Conservation (phyloP, 345 rosid species). For the Anacardium occidentale region DNA sequence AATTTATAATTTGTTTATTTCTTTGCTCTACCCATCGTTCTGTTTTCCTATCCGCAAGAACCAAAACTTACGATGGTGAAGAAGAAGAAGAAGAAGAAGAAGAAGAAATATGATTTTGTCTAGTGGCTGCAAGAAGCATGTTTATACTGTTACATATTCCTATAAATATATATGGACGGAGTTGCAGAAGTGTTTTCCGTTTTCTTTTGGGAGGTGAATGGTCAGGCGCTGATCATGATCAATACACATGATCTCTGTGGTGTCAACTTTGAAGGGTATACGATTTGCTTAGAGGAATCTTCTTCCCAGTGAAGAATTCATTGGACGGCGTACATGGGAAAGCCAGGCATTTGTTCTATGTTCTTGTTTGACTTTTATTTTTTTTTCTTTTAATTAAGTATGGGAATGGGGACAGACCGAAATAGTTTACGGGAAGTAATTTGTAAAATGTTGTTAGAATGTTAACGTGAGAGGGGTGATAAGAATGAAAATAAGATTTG, state of each 20-base stretch:
- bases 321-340: conserved; percentile 44
- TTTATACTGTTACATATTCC: not conserved
- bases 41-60: not conserved
- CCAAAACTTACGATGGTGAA: not conserved
- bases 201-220: not conserved
- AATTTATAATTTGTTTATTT: not conserved
- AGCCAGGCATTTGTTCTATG: conserved; percentile 37
- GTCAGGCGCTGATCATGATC: not conserved
- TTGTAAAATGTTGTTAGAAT: conserved; percentile 3
- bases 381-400: not conserved
- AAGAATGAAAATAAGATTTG: conserved; percentile 12
- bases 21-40: not conserved
- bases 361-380: not conserved
- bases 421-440: not conserved
- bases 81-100: conserved; percentile 12
- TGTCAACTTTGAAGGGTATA: not conserved
- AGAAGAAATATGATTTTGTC: not conserved
- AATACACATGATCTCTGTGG: not conserved
- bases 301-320: conserved; percentile 10
- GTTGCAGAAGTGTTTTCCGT: not conserved
- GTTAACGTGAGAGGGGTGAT: not conserved
- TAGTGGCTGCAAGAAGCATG: not conserved
- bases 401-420: not conserved
- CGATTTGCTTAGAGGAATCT: not conserved
- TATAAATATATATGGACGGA: not conserved